Evolutionary conservation across 306 rosid species (phyloP), one percentile per base, ranked within the genome.

Genomic region (Corylus heterophylla): DNA sequence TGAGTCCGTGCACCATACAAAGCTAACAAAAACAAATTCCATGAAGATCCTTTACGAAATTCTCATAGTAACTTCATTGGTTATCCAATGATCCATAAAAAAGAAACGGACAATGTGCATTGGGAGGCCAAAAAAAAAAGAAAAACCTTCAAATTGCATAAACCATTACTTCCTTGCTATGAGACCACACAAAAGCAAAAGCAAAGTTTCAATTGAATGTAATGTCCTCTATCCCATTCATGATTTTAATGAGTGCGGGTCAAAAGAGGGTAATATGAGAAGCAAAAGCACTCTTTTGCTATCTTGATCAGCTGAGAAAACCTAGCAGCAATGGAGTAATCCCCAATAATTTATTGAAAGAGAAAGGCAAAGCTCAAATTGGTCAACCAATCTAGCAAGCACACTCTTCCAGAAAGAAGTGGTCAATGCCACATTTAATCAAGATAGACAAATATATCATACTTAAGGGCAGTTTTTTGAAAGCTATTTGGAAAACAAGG

Each of bases 271-370:
- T 8, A 42, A 20, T 56, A 10, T 56, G 64, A n/a, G 64, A 56
- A 66, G 49, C 25, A 66, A 67, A 67, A 16, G 50, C 50, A 67
- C 50, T 39, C 51, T 39, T 64, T 35, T 31, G n/a, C 48, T 1
- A 63, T 63, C 16, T 63, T 61, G 18, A 63, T 63, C 69, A 63
- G 69, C 69, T 13, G 22, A 31, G 69, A n/a, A 63, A 35, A 63
- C n/a, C 69, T 29, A 63, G 69, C 11, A 63, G 45, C 69, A 63
- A 29, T 4, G 45, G 2, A 31, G 69, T 31, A 31, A 35, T 63
- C 20, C n/a, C 69, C 45, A 1, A 22, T 39, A 39, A 39, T 39
- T 39, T 39, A 39, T 39, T 39, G 44, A 39, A 4, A 39, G 6
- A 39, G 25, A 39, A 39, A 39, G 44, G 44, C 44, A 4, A 39